Evolutionary conservation across 805 yeast species (phyloP).

Genomic region (Lachancea quebecensis): DNA sequence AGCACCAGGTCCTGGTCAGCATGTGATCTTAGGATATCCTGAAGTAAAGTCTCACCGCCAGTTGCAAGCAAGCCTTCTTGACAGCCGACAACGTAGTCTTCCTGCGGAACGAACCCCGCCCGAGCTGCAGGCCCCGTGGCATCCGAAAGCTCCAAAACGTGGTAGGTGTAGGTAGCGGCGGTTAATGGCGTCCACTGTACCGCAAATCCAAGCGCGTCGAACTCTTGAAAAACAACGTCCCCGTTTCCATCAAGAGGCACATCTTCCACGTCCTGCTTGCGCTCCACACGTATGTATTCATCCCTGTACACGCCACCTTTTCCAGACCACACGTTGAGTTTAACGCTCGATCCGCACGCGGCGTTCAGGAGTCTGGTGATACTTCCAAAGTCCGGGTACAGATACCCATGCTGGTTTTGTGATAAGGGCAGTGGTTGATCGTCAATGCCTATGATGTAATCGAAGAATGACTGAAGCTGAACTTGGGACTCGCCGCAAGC

Average conservation of each 20-base stretch:
- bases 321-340: slow-evolving; percentile 74
- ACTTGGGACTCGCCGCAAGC: slow-evolving; percentile 42
- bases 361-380: slow-evolving; percentile 23
- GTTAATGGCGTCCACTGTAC: slow-evolving; percentile 72
- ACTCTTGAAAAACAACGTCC: slow-evolving; percentile 24
- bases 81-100: slow-evolving; percentile 84
- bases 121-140: slow-evolving; percentile 69
- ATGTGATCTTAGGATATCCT: slow-evolving; percentile 54
- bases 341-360: slow-evolving; percentile 33
- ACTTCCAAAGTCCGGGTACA: slow-evolving; percentile 39
- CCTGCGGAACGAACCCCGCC: slow-evolving; percentile 76
- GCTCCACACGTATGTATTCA: slow-evolving; percentile 29
- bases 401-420: slow-evolving; percentile 29
- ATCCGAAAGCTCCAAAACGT: slow-evolving; percentile 64
- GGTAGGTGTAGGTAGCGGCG: slow-evolving; percentile 81
- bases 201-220: slow-evolving; percentile 54
- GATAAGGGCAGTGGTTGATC: slow-evolving; percentile 50
- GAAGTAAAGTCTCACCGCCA: slow-evolving; percentile 79
- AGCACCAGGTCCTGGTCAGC: slow-evolving; percentile 42
- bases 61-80: slow-evolving; percentile 77
- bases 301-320: slow-evolving; percentile 63
- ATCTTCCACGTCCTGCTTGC: slow-evolving; percentile 28
- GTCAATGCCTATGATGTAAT: slow-evolving; percentile 74
- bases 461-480: slow-evolving; percentile 81
- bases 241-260: slow-evolving; percentile 21